phyloP scores from a whole-genome alignment of 208 protist genomes.

The Trypanosoma congolense region DNA sequence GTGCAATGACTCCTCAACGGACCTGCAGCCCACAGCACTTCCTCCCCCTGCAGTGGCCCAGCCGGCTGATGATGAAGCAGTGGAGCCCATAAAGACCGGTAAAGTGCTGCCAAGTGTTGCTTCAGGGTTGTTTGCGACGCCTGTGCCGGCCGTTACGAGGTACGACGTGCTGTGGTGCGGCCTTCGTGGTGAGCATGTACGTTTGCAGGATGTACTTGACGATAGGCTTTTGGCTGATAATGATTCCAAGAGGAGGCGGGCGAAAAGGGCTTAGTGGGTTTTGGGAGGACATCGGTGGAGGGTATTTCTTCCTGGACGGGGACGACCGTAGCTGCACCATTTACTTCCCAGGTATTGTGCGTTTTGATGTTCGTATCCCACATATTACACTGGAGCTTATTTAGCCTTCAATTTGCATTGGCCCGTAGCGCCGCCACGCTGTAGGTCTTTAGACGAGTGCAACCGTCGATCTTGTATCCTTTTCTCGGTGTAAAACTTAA shows the following conservation, averaged over 20 bases:
- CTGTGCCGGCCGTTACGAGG: slow-evolving; percentile 19
- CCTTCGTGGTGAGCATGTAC: slow-evolving; percentile 31
- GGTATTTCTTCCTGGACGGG: too few species aligned
- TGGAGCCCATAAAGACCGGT: background rate
- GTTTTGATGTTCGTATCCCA: too few species aligned
- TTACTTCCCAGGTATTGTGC: too few species aligned
- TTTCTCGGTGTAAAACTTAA: too few species aligned
- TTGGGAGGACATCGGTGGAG: too few species aligned
- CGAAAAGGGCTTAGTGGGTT: slow-evolving; percentile 5
- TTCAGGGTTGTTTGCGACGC: slow-evolving; percentile 12
- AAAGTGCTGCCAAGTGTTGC: slow-evolving; percentile 7
- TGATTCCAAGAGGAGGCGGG: slow-evolving; percentile 9
- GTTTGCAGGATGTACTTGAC: slow-evolving; percentile 42
- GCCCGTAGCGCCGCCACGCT: too few species aligned
- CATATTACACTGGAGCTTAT: too few species aligned
- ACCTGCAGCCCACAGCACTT: background rate
- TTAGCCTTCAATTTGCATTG: too few species aligned
- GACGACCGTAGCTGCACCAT: too few species aligned
- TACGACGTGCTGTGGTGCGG: slow-evolving; percentile 60
- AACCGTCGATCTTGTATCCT: too few species aligned
- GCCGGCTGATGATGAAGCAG: background rate
- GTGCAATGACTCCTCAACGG: background rate
- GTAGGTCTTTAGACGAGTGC: too few species aligned
- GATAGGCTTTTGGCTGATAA: slow-evolving; percentile 18
- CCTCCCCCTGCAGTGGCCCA: too few species aligned